phyloP scores from a whole-genome alignment of 1,139 yeast genomes.

The Blastobotrys illinoisensis region DNA sequence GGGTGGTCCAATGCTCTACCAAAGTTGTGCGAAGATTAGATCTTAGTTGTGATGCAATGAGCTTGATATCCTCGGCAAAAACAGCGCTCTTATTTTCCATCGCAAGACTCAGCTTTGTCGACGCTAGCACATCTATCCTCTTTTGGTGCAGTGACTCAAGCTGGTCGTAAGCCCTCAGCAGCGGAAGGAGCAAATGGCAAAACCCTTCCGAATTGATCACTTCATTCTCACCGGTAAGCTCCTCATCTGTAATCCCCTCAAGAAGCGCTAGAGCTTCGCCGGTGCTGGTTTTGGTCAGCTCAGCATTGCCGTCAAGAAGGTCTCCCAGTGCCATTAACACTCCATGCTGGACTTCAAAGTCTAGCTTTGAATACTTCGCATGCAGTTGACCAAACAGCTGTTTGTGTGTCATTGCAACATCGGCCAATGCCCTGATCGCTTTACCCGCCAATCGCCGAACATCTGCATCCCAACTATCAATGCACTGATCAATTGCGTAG shows the following conservation, averaged over 20 bases:
- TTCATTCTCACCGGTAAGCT: slow-evolving; percentile 18
- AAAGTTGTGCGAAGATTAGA: slow-evolving; percentile 3
- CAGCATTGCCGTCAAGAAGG: slow-evolving; percentile 3
- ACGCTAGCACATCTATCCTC: neutral
- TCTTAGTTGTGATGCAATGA: neutral
- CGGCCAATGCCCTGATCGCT: slow-evolving; percentile 16
- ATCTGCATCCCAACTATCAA: slow-evolving; percentile 36
- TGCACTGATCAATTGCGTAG: slow-evolving; percentile 23
- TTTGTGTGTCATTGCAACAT: neutral
- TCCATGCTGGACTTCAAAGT: slow-evolving; percentile 24
- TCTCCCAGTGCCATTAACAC: slow-evolving; percentile 23
- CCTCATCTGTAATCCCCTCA: slow-evolving; percentile 14
- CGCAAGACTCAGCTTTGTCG: slow-evolving; percentile 1
- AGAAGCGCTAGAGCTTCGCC: slow-evolving; percentile 2
- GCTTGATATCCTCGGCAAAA: slow-evolving; percentile 15
- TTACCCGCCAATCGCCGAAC: slow-evolving; percentile 36
- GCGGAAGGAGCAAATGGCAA: slow-evolving; percentile 11
- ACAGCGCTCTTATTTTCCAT: slow-evolving; percentile 19
- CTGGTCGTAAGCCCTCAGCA: neutral
- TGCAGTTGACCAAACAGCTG: neutral
- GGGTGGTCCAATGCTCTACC: neutral
- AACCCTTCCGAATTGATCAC: slow-evolving; percentile 20
- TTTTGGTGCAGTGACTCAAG: neutral
- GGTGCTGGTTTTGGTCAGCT: neutral
- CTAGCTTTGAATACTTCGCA: slow-evolving; percentile 11